Evolutionary conservation across 352 stramenopile genomes (phyloP).

Genomic region (Phytopythium ostracodes): DNA sequence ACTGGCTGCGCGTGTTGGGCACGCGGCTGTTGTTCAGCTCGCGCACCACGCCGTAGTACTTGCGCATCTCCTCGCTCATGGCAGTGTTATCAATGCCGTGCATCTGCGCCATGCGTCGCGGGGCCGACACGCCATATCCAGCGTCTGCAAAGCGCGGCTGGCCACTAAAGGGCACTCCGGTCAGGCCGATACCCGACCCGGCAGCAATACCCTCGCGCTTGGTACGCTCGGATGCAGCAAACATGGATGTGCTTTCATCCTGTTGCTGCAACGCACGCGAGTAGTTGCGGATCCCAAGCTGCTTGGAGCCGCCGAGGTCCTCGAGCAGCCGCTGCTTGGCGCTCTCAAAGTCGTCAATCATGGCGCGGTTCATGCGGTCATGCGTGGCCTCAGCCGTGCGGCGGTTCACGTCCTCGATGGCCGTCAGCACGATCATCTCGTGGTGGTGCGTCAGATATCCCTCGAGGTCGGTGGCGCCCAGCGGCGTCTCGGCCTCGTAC

Average conservation of each 20-base stretch:
- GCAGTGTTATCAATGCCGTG: slow-evolving; percentile 40
- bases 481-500: slow-evolving; percentile 76
- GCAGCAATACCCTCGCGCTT: slow-evolving; percentile 26
- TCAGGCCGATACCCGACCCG: slow-evolving; percentile 39
- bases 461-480: slow-evolving; percentile 84
- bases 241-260: slow-evolving; percentile 36
- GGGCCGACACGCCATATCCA: slow-evolving; percentile 19
- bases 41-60: slow-evolving; percentile 66
- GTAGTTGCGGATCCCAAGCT: slow-evolving; percentile 71
- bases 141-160: slow-evolving; percentile 50
- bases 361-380: slow-evolving; percentile 80
- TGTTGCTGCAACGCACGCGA: slow-evolving; percentile 46
- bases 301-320: slow-evolving; percentile 57
- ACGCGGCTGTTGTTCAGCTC: slow-evolving; percentile 70
- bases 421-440: slow-evolving; percentile 90
- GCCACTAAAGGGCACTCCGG: slow-evolving; percentile 37
- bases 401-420: slow-evolving; percentile 84
- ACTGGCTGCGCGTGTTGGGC: slow-evolving; percentile 66
- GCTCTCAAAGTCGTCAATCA: slow-evolving; percentile 84
- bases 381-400: slow-evolving; percentile 77
- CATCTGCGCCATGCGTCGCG: slow-evolving; percentile 63
- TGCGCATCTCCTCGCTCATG: slow-evolving; percentile 84
- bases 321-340: slow-evolving; percentile 75
- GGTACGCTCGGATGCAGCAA: slow-evolving; percentile 30
- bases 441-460: slow-evolving; percentile 88